phyloP scores from a whole-genome alignment of 75 land plant species.

The Adiantum capillusveneris region DNA sequence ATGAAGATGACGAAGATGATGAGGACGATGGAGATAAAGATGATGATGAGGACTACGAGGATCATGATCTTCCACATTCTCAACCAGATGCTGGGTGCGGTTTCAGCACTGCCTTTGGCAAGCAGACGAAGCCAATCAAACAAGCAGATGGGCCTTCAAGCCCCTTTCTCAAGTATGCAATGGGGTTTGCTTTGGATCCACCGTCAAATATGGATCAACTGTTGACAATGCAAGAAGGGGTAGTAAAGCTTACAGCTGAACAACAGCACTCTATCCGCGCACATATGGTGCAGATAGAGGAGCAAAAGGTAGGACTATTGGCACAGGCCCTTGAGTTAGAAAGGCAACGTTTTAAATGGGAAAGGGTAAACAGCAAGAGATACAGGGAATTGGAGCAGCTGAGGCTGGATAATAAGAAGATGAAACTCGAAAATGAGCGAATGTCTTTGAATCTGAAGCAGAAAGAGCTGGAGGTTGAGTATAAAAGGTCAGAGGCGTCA shows the following conservation, averaged over 20 bases:
- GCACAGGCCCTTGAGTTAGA: slow-evolving; percentile 53
- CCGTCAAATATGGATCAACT: not conserved
- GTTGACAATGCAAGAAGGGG: slow-evolving; percentile 10
- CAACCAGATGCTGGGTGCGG: slow-evolving; percentile 9
- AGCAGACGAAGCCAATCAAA: not conserved
- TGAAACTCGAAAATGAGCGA: slow-evolving; percentile 55
- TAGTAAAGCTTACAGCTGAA: slow-evolving; percentile 7
- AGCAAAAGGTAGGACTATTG: slow-evolving; percentile 30
- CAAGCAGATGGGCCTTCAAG: not conserved
- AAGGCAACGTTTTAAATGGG: slow-evolving; percentile 56
- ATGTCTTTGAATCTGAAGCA: slow-evolving; percentile 41
- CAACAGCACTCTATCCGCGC: slow-evolving; percentile 40
- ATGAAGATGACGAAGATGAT: slow-evolving; percentile 25
- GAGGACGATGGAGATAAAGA: slow-evolving; percentile 43
- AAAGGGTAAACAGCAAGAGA: slow-evolving; percentile 46
- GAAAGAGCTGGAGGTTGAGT: slow-evolving; percentile 47
- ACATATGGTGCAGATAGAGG: slow-evolving; percentile 35
- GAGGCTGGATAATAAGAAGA: slow-evolving; percentile 50
- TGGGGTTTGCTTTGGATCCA: not conserved
- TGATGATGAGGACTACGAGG: slow-evolving; percentile 33
- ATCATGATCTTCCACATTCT: slow-evolving; percentile 21
- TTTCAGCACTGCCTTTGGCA: slow-evolving; percentile 1
- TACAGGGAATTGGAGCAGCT: slow-evolving; percentile 52
- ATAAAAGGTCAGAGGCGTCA: slow-evolving; percentile 20
- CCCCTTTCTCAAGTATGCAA: not conserved